Percentiles rank a stretch among this genome's conserved stretches.
phyloP scores from a whole-genome alignment of 2,329 filamentous ascomycete genomes.

The Rosellinia necatrix region DNA sequence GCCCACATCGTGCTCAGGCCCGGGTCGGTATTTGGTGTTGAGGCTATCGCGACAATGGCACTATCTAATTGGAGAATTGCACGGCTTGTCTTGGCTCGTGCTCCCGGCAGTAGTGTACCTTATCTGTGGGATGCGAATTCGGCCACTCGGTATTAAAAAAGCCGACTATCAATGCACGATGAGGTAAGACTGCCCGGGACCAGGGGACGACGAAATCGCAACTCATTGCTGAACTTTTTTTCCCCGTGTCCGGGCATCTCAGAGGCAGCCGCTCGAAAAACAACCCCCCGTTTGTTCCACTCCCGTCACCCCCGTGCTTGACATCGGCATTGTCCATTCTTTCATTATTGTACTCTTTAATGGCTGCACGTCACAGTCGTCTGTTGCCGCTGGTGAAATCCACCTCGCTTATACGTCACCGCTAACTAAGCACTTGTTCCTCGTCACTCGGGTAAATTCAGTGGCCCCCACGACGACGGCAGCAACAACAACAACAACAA shows the following conservation, averaged over 20 bases:
- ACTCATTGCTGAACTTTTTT: neutral
- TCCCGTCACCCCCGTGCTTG: too few relatives aligned
- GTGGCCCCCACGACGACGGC: neutral
- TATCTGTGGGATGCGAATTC: neutral
- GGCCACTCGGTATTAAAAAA: conserved; percentile 5
- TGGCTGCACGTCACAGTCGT: conserved; percentile 28
- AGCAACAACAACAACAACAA: neutral
- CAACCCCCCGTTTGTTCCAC: conserved; percentile 27
- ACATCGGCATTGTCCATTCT: conserved; percentile 1
- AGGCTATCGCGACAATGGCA: conserved; percentile 4
- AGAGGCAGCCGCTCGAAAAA: conserved; percentile 32
- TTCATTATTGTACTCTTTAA: conserved; percentile 29
- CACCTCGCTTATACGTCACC: conserved; percentile 8
- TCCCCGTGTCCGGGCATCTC: neutral
- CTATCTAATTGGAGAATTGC: neutral
- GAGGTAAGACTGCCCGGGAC: conserved; percentile 20
- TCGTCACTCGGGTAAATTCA: neutral
- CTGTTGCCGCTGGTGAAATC: conserved; percentile 27
- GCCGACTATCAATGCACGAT: conserved; percentile 20
- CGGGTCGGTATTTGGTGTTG: neutral
- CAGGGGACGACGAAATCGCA: neutral
- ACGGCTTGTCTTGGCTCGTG: conserved; percentile 1
- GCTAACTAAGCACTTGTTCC: conserved; percentile 1
- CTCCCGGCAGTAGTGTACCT: too few relatives aligned
- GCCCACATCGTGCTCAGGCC: conserved; percentile 36